Percentiles rank a stretch among this genome's conserved stretches.
phyloP scores from a whole-genome alignment of 140 eudicot genomes.

The Cichorium intybus region DNA sequence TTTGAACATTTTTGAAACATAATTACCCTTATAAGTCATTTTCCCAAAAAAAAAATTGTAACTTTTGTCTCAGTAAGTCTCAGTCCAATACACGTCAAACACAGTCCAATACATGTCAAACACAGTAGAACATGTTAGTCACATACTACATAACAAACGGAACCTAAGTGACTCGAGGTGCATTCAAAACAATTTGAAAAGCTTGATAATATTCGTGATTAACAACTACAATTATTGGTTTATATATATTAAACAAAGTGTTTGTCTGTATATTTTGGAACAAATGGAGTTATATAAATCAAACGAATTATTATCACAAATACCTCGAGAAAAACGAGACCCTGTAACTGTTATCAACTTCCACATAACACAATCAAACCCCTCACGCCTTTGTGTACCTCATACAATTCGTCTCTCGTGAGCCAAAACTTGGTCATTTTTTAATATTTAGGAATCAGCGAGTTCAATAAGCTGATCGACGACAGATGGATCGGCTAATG shows the following conservation, averaged over 20 bases:
- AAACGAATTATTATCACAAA: neutral
- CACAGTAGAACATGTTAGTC: no score
- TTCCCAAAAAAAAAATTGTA: no score
- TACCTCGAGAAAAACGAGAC: neutral
- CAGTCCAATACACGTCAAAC: no score
- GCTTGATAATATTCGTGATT: neutral
- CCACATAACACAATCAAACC: neutral
- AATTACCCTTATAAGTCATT: no score
- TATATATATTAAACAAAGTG: neutral
- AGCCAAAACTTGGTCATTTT: neutral
- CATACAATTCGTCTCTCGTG: neutral
- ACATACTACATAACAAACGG: no score
- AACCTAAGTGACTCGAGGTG: no score
- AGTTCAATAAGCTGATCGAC: constrained; percentile 91
- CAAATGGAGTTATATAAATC: neutral
- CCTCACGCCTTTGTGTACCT: neutral
- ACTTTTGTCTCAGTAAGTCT: no score
- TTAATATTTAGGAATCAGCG: constrained; percentile 43
- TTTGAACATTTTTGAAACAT: no score
- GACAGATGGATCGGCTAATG: constrained; percentile 87
- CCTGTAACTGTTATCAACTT: neutral
- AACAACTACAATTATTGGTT: neutral
- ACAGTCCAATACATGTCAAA: no score
- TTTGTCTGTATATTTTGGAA: neutral
- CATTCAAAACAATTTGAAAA: no score